Evolutionary conservation across 73 alveolate species (phyloP).

Genomic region (Paramecium octaurelia): DNA sequence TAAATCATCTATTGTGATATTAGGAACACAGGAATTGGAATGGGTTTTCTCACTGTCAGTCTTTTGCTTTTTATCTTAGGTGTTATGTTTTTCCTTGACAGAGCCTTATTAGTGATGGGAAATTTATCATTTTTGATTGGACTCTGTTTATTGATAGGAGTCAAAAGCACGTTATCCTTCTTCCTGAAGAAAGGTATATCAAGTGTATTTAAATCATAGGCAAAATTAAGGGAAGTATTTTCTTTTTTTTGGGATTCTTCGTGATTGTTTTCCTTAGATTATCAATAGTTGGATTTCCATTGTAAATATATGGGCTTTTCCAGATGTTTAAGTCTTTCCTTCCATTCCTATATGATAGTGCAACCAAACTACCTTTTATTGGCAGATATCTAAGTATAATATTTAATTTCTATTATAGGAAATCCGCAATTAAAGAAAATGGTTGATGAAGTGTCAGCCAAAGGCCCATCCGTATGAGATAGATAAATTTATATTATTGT

Average conservation of each 20-base stretch:
- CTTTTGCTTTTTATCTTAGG: background rate
- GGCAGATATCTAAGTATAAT: slow-evolving; percentile 57
- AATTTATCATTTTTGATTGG: slow-evolving; percentile 15
- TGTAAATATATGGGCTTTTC: slow-evolving; percentile 57
- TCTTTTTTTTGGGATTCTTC: slow-evolving; percentile 2
- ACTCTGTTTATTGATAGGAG: background rate
- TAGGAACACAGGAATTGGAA: slow-evolving; percentile 38
- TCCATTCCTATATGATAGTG: slow-evolving; percentile 58
- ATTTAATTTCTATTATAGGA: background rate
- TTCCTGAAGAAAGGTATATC: background rate
- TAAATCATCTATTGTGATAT: background rate
- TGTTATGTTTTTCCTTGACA: background rate
- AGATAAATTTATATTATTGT: background rate
- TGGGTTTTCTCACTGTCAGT: slow-evolving; percentile 44
- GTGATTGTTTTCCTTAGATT: slow-evolving; percentile 4
- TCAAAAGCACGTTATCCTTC: background rate
- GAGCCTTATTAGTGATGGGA: slow-evolving; percentile 36
- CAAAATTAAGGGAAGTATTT: background rate
- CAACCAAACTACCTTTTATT: slow-evolving; percentile 45
- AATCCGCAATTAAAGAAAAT: background rate
- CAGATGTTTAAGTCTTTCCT: slow-evolving; percentile 54
- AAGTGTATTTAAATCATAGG: background rate
- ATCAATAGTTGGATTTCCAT: slow-evolving; percentile 44
- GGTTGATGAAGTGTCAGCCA: slow-evolving; percentile 38
- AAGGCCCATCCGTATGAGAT: slow-evolving; percentile 7